Evolutionary conservation across 495 filamentous ascomycete genomes (phyloP).

Genomic region (Diplogelasinospora grovesii): DNA sequence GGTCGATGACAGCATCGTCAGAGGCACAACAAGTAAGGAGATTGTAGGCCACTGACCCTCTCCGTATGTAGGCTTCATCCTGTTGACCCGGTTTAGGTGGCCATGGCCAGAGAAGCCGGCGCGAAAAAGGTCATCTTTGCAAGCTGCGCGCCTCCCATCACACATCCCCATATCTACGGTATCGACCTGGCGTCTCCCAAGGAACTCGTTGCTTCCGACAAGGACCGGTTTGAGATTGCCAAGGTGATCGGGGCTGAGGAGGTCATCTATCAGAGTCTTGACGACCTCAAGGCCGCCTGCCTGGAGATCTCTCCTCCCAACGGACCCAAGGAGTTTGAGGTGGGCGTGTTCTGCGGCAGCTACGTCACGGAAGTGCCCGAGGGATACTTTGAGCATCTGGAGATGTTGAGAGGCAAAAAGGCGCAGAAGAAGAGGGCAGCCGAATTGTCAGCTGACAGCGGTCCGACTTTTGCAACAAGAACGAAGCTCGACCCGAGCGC

Average conservation of each 20-base stretch:
- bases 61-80: no score
- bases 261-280: constrained; percentile 84
- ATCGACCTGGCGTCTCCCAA: constrained; percentile 81
- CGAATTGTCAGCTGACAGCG: constrained; percentile 12
- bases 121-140: constrained; percentile 89
- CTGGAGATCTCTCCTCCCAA: constrained; percentile 57
- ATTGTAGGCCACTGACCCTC: no score
- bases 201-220: constrained; percentile 80
- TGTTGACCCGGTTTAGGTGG: no score
- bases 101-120: constrained; percentile 88
- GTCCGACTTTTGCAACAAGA: constrained; percentile 17
- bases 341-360: constrained; percentile 92
- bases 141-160: constrained; percentile 81
- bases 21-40: constrained; percentile 84
- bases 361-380: constrained; percentile 79
- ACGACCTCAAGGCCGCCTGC: constrained; percentile 75
- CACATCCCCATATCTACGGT: constrained; percentile 63
- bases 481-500: no score
- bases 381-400: constrained; percentile 85
- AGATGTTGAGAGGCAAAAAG: constrained; percentile 67
- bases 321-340: constrained; percentile 63
- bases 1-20: constrained; percentile 89
- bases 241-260: constrained; percentile 83
- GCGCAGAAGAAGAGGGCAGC: constrained; percentile 48
- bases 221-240: constrained; percentile 61